These are phyloP conservation scores for Sarcodon sp. DNA, from an alignment of 768 basidiomycete species.

Conservation along the genomic window DNA sequence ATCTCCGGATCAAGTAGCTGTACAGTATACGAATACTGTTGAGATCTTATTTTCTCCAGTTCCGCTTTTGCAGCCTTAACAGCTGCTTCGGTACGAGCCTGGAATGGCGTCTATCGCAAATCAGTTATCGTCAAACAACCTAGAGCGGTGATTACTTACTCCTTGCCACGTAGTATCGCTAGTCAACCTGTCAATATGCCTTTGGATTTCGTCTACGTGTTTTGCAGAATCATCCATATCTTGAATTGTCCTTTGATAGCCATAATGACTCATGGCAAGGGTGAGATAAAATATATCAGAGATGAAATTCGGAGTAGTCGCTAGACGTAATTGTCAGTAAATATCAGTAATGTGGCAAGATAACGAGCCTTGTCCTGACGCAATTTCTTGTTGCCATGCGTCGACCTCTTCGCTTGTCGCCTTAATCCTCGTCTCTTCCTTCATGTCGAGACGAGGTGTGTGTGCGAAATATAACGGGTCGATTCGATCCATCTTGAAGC, in stretches of 20 bases:
- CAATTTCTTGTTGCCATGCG: slow-evolving; percentile 49
- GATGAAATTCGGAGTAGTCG: slow-evolving; percentile 79
- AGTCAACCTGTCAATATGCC: slow-evolving; percentile 63
- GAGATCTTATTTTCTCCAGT: slow-evolving; percentile 54
- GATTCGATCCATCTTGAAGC: slow-evolving; percentile 72
- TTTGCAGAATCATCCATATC: slow-evolving; percentile 62
- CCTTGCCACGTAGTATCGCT: slow-evolving; percentile 77
- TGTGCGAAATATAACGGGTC: slow-evolving; percentile 73
- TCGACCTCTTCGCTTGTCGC: slow-evolving; percentile 82
- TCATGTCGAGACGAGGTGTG: slow-evolving; percentile 60
- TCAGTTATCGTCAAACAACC: background rate
- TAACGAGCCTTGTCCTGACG: slow-evolving; percentile 8
- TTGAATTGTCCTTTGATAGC: slow-evolving; percentile 71
- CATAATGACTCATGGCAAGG: slow-evolving; percentile 82
- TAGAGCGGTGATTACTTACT: slow-evolving; percentile 26
- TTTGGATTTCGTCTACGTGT: slow-evolving; percentile 63
- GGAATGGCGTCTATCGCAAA: slow-evolving; percentile 42
- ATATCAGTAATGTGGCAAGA: background rate
- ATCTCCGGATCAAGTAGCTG: slow-evolving; percentile 84
- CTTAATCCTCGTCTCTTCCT: slow-evolving; percentile 88
- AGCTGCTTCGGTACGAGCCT: slow-evolving; percentile 65
- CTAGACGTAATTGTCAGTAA: slow-evolving; percentile 9
- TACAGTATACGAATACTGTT: slow-evolving; percentile 70
- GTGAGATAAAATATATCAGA: slow-evolving; percentile 90
- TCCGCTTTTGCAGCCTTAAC: slow-evolving; percentile 72